Evolutionary conservation across 805 yeast species (phyloP).

Genomic region (Candida saitoana): DNA sequence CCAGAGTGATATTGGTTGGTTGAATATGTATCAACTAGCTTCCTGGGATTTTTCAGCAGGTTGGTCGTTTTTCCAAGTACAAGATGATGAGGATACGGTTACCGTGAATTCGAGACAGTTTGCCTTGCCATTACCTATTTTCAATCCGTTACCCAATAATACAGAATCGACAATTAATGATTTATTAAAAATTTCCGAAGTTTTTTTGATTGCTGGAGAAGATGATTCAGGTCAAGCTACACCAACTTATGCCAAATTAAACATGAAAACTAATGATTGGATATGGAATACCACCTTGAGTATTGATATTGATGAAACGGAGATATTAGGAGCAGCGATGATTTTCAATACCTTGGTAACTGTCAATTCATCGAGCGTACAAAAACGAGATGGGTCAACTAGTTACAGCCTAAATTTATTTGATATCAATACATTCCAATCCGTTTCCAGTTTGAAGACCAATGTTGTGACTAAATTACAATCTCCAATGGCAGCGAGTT

Average conservation of each 20-base stretch:
- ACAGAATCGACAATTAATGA: constrained; percentile 24
- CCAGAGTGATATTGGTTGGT: constrained; percentile 58
- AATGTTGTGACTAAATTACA: constrained; percentile 6
- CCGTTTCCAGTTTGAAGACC: constrained; percentile 22
- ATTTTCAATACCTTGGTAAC: constrained; percentile 49
- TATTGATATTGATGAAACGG: constrained; percentile 14
- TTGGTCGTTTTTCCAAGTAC: constrained; percentile 55
- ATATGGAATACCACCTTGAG: constrained; percentile 32
- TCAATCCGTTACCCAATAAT: constrained; percentile 24
- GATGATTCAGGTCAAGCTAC: constrained; percentile 9
- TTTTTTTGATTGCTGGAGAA: constrained; percentile 63
- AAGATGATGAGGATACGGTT: constrained; percentile 19
- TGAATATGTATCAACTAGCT: constrained; percentile 69
- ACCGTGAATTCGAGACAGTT: constrained; percentile 50
- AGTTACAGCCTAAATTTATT: constrained; percentile 38
- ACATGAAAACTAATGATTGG: constrained; percentile 28
- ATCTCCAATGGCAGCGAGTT: neutral
- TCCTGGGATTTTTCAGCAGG: constrained; percentile 62
- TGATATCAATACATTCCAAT: constrained; percentile 33
- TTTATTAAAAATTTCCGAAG: constrained; percentile 32
- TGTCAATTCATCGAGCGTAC: constrained; percentile 21
- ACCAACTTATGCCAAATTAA: constrained; percentile 42
- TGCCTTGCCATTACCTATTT: constrained; percentile 55
- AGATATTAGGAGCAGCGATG: constrained; percentile 48
- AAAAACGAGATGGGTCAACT: constrained; percentile 16